These are phyloP conservation scores for Epichloe glyceriae DNA, from an alignment of 2,329 filamentous ascomycete genomes.

Conservation along the genomic window DNA sequence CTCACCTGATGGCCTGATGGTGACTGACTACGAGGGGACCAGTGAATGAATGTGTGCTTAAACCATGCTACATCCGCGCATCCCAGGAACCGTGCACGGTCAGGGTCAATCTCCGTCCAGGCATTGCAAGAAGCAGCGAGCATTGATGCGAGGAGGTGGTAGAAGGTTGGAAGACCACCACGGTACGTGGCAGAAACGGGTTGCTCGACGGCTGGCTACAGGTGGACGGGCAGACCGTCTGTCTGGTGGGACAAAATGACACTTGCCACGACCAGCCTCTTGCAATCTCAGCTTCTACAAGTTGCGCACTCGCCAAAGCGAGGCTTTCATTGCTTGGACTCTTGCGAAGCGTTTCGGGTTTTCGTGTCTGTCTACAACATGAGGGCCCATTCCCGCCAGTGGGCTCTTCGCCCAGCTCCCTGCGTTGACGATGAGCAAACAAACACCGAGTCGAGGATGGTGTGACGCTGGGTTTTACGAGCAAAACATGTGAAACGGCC, in stretches of 20 bases:
- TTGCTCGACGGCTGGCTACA: constrained; percentile 1
- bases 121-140: neutral
- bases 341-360: too few species aligned
- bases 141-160: neutral
- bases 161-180: neutral
- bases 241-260: neutral
- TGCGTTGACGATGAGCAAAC: neutral
- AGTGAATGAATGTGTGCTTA: neutral
- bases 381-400: too few species aligned
- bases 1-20: neutral
- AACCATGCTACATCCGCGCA: neutral
- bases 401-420: too few species aligned
- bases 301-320: neutral
- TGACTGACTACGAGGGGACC: neutral
- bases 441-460: neutral
- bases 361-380: neutral
- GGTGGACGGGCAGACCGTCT: neutral
- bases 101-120: too few species aligned
- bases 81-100: too few species aligned
- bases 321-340: neutral
- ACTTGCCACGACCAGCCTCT: neutral
- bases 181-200: neutral
- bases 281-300: neutral
- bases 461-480: neutral
- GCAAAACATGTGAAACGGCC: neutral